Base-by-base conservation (phyloP, 164 flowering plant species). In the Protea cynaroides region DNA sequence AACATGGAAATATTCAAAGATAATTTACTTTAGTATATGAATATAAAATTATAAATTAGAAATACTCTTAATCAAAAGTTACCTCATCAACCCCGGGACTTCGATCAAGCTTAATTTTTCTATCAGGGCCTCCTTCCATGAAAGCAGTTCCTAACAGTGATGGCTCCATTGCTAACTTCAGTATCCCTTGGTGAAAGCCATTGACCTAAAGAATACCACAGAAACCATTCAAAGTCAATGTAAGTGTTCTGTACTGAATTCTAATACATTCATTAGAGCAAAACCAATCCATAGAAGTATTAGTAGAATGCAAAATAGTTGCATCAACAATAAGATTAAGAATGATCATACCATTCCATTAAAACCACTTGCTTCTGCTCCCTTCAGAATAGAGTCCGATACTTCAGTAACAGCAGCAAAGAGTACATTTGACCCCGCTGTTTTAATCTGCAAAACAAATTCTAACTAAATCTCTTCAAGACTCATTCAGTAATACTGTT, bases 151-250 rank as follows among this genome's bases (percentile, higher is more conserved):
- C 86, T 62, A 86, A 69, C 0, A 93, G 38, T n/a, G 95, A 80
- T 69, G 98, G 98, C 74, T 93, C 98, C 97, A 93, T 86, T 1
- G 98, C 97, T 76, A 90, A 66, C 71, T 82, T 90, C 63, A 93
- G 66, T 71, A 93, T 81, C 68, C 97, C 98, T 73, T 89, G 97
- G 75, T 90, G 98, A 78, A 93, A 90, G 40, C 98, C 98, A 70
- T 53, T 84, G 63, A 89, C 76, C 98, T 93, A 44, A 49, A 72
- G 4, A 69, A 49, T 44, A 38, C 38, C 61, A 65, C 0, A 57
- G 7, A 36, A 21, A 64, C 54, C 15, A 24, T n/a, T 17, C 46
- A 63, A 58, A 14, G 24, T 63, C 29, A 62, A 36, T 49, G 25
- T 46, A 44, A 29, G 34, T 25, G 18, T 51, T 56, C 15, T 44